Evolutionary conservation across 352 stramenopile species (phyloP).

Genomic region (Globisporangium barbulae): DNA sequence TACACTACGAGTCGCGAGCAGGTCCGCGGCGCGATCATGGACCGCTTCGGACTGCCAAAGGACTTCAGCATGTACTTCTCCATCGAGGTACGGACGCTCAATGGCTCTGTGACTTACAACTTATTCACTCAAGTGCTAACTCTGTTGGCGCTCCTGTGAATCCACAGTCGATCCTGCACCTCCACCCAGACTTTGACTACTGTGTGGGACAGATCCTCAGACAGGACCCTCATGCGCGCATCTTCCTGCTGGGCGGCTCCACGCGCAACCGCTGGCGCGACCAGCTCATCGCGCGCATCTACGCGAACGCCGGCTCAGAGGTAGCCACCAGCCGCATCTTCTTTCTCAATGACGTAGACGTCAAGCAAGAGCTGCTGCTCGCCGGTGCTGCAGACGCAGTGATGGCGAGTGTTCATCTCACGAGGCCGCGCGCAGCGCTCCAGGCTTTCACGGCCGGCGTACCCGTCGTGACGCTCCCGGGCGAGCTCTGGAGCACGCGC

Average conservation of each 20-base stretch:
- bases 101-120: background rate
- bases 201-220: slow-evolving; percentile 43
- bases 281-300: slow-evolving; percentile 44
- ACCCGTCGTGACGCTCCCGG: slow-evolving; percentile 59
- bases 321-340: slow-evolving; percentile 32
- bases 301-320: slow-evolving; percentile 18
- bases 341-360: slow-evolving; percentile 61
- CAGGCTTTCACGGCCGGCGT: slow-evolving; percentile 58
- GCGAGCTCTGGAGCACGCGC: slow-evolving; percentile 55
- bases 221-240: slow-evolving; percentile 40
- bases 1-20: slow-evolving; percentile 35
- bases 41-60: slow-evolving; percentile 49
- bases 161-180: slow-evolving; percentile 61
- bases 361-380: slow-evolving; percentile 48
- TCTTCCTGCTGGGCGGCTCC: slow-evolving; percentile 59
- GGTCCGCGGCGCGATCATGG: slow-evolving; percentile 42
- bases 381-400: slow-evolving; percentile 56
- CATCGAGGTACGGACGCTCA: slow-evolving; percentile 40
- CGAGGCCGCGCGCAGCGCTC: slow-evolving; percentile 40
- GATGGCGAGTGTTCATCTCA: slow-evolving; percentile 54
- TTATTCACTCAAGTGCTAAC: background rate
- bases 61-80: slow-evolving; percentile 66
- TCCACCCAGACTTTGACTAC: slow-evolving; percentile 71
- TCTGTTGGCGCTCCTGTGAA: background rate
- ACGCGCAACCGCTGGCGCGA: slow-evolving; percentile 54